Evolutionary conservation across 306 rosid genomes (phyloP), one percentile per base, ranked within the genome.

Genomic region (Ziziphus jujuba): DNA sequence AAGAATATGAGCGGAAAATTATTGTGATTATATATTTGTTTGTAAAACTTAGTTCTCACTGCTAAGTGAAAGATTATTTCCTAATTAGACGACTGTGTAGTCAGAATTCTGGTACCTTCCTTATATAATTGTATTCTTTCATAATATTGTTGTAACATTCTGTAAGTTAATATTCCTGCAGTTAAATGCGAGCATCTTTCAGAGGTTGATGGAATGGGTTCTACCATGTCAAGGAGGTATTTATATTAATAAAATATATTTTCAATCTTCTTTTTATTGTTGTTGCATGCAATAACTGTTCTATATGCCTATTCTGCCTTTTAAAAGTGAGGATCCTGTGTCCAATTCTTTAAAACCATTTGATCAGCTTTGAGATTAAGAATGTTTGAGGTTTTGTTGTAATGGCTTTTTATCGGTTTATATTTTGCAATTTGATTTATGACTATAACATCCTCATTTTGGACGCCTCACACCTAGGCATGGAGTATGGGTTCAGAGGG

Each of bases 181-280:
- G 99, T 95, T 53, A 88, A 86, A 84, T 65, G 78, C 36, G 99
- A 95, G 88, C 90, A 89, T 72, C 96, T 95, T 77, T 72, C 99
- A 49, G 99, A 88, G 84, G 96, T 95, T 79, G 91, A 85, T 66
- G 82, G 74, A 67, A 90, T 82, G 81, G 82, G 78, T 63, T 79
- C 84, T 62, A 69, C 79, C 17, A n/a, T 55, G 40, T 48, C 86
- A 45, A 23, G 75, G 16, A 84, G 99, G 99, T 93, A 81, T n/a
- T 69, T 60, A 19, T 53, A 34, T 31, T n/a, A 23, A 36, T 69
- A 51, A 59, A 47, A 36, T 34, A 15, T 35, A n/a, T n/a, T 75
- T n/a, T 24, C 45, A 21, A 63, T 15, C 33, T 70, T 40, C 47
- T 66, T 45, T 16, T 56, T 66, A 63, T 33, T 49, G 50, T n/a